These are phyloP conservation scores for Aspergillus sp. DNA, from an alignment of 2,329 filamentous ascomycete species.

Conservation along the genomic window DNA sequence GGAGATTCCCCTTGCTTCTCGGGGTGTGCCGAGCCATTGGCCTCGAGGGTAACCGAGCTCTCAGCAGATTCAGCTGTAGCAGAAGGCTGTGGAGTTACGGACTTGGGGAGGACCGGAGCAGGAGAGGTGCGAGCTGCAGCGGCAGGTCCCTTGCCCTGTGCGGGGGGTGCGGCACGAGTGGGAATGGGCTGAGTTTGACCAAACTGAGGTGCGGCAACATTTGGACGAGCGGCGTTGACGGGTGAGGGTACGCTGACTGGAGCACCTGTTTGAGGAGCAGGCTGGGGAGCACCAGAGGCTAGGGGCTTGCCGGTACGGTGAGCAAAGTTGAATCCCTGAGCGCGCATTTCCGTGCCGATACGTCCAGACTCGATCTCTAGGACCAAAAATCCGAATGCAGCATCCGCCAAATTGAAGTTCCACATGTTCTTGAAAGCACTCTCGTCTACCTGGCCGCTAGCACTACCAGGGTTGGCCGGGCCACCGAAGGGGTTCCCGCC, in stretches of 20 bases:
- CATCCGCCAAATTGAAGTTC: slow-evolving; percentile 99
- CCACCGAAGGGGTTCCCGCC: slow-evolving; percentile 97
- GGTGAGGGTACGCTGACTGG: slow-evolving; percentile 36
- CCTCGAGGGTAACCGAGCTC: slow-evolving; percentile 52
- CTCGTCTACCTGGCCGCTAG: slow-evolving; percentile 89
- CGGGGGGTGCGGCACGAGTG: slow-evolving; percentile 24
- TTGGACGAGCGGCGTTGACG: slow-evolving; percentile 30
- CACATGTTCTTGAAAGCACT: slow-evolving; percentile 99
- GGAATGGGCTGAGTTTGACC: slow-evolving; percentile 41
- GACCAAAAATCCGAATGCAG: slow-evolving; percentile 93
- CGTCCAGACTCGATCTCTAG: slow-evolving; percentile 92
- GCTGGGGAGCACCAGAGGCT: slow-evolving; percentile 23
- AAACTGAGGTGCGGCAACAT: slow-evolving; percentile 41
- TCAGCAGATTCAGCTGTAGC: slow-evolving; percentile 43
- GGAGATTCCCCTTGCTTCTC: slow-evolving; percentile 46
- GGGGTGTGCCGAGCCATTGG: slow-evolving; percentile 53
- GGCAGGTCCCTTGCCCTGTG: slow-evolving; percentile 30
- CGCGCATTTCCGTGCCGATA: slow-evolving; percentile 97
- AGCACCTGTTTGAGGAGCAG: slow-evolving; percentile 25
- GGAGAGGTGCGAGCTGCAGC: slow-evolving; percentile 39
- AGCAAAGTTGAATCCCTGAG: slow-evolving; percentile 98
- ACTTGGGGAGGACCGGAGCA: slow-evolving; percentile 44
- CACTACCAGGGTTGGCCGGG: slow-evolving; percentile 66
- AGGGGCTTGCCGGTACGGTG: slow-evolving; percentile 84
- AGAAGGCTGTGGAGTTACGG: slow-evolving; percentile 37